Evolutionary conservation across 2,329 filamentous ascomycete genomes (phyloP).

Genomic region (Neonectria coccinea): DNA sequence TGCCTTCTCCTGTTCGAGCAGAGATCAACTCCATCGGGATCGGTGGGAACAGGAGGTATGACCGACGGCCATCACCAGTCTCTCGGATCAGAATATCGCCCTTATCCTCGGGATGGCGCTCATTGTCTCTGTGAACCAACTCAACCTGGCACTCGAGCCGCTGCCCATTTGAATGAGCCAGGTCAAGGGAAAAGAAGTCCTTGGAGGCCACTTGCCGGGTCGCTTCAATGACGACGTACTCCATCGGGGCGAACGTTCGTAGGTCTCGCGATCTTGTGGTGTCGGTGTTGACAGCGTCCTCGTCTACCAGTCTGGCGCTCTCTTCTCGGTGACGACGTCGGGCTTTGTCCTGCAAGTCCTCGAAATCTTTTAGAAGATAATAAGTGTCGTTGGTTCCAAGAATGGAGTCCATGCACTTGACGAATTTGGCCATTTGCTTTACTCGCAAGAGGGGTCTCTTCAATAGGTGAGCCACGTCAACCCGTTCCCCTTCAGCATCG

Average conservation of each 20-base stretch:
- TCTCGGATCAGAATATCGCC: constrained; percentile 95
- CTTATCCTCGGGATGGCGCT: constrained; percentile 71
- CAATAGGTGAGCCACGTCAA: constrained; percentile 93
- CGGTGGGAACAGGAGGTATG: constrained; percentile 92
- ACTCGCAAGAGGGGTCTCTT: constrained; percentile 89
- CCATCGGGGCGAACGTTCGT: constrained; percentile 77
- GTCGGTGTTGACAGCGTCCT: constrained; percentile 87
- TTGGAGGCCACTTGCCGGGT: constrained; percentile 86
- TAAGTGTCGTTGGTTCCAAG: constrained; percentile 60
- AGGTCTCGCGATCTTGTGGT: constrained; percentile 83
- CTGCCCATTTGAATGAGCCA: constrained; percentile 91
- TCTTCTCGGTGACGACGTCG: constrained; percentile 73
- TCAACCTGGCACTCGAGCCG: constrained; percentile 90
- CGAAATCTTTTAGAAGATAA: constrained; percentile 66
- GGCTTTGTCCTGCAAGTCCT: constrained; percentile 79
- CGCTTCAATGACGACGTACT: constrained; percentile 78
- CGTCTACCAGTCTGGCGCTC: constrained; percentile 80
- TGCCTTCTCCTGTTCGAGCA: constrained; percentile 78
- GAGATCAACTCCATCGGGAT: constrained; percentile 80
- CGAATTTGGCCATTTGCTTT: constrained; percentile 87
- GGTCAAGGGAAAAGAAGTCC: constrained; percentile 87
- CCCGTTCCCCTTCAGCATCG: constrained; percentile 84
- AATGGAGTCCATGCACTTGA: constrained; percentile 74
- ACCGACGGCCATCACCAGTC: constrained; percentile 77
- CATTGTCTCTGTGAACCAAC: constrained; percentile 84